phyloP scores from a whole-genome alignment of 179 eudicot species.

The Vitellaria paradoxa region DNA sequence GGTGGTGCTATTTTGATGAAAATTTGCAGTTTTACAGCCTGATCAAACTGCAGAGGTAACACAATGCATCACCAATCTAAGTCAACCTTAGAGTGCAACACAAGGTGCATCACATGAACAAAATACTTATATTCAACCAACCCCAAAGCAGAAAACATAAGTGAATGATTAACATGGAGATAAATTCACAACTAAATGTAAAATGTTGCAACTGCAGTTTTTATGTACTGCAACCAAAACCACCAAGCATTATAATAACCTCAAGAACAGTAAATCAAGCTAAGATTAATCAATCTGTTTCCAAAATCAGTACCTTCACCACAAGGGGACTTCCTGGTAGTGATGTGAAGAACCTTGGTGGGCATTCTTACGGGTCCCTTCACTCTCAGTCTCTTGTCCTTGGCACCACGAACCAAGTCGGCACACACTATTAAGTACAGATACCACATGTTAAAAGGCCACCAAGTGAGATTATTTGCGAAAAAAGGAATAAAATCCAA shows the following conservation, averaged over 20 bases:
- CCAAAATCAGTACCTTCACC: slow-evolving; percentile 74
- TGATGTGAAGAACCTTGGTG: slow-evolving; percentile 75
- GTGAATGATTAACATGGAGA: background rate
- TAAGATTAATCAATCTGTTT: background rate
- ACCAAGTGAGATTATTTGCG: background rate
- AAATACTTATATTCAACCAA: no score
- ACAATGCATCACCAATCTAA: no score
- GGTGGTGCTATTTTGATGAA: no score
- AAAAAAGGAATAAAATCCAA: no score
- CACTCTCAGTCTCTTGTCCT: slow-evolving; percentile 77
- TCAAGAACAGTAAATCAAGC: background rate
- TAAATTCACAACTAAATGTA: background rate
- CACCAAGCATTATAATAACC: no score
- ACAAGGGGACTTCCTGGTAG: slow-evolving; percentile 92
- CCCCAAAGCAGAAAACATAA: no score
- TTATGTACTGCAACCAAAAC: slow-evolving; percentile 1
- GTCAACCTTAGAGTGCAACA: no score
- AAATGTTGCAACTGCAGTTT: background rate
- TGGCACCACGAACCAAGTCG: slow-evolving; percentile 85
- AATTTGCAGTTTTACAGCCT: no score
- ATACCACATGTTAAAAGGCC: background rate
- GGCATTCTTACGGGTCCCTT: slow-evolving; percentile 97
- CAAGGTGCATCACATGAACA: no score
- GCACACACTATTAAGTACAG: slow-evolving; percentile 46
- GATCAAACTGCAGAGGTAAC: no score